Conservation (phyloP, 768 basidiomycete genomes). For the Chlorophyllum brunneum region DNA sequence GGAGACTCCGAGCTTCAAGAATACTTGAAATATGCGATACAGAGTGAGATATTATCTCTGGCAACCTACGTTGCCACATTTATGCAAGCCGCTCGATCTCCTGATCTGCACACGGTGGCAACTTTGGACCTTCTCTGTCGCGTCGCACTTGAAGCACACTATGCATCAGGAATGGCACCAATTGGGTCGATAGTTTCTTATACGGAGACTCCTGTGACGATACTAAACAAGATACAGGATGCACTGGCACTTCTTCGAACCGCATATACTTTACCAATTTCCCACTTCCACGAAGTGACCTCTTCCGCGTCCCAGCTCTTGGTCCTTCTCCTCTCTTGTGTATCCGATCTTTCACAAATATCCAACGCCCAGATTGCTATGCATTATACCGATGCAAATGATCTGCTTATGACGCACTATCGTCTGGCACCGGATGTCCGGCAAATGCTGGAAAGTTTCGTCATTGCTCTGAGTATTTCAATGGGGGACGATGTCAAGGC, state of each 20-base stretch:
- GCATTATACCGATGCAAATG: conserved; percentile 45
- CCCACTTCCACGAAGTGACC: conserved; percentile 59
- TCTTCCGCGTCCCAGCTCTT: conserved; percentile 63
- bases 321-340: conserved; percentile 55
- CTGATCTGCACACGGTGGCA: conserved; percentile 57
- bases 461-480: conserved; percentile 52
- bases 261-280: conserved; percentile 50
- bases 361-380: conserved; percentile 57
- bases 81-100: conserved; percentile 61
- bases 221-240: conserved; percentile 57
- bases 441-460: conserved; percentile 56
- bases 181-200: conserved; percentile 53
- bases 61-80: conserved; percentile 61
- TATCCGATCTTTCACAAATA: conserved; percentile 58
- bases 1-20: conserved; percentile 65
- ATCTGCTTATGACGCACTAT: conserved; percentile 44
- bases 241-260: conserved; percentile 55
- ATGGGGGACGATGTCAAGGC: conserved; percentile 69
- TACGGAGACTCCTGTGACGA: conserved; percentile 41
- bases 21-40: conserved; percentile 61
- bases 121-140: conserved; percentile 72
- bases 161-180: conserved; percentile 49
- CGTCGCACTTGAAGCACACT: conserved; percentile 60
- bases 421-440: conserved; percentile 50
- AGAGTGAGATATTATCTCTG: conserved; percentile 52